Evolutionary conservation across 805 yeast species (phyloP), one percentile per base, ranked within the genome.

Genomic region (Wickerhamiella sergipiensis): DNA sequence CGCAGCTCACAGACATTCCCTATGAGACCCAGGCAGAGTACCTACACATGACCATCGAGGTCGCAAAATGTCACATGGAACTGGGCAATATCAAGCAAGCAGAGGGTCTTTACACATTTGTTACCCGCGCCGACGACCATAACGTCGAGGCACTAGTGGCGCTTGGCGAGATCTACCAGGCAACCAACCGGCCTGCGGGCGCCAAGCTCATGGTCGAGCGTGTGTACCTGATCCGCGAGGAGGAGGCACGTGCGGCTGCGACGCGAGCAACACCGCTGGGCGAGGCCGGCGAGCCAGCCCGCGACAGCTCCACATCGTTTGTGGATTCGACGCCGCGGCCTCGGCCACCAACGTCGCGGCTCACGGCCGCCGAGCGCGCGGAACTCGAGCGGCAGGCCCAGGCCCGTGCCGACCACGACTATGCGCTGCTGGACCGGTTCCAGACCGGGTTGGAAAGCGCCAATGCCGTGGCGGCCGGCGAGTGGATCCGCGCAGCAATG

Each of bases 401-500:
- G 75, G 53, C 78, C 68, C 59, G 71, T 1, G 59, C 63, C 7
- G 60, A 55, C 13, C 46, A 43, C 6, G 58, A 57, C 24, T 57
- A 57, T 24, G 50, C 74, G 13, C 70, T 82, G 54, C 69, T 83
- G 63, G 68, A 72, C 18, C 70, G 81, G 50, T 72, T 82, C 48
- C 68, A 72, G 33, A 67, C 67, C 0, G 78, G 78, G 2, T 55
- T 79, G 40, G 74, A 70, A 43, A 58, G 63, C 3, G 78, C 74
- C 2, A 82, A 81, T 55, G 67, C 64, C 15, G 79, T 78, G n/a
- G 84, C 92, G 0, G 74, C 79, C 1, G 71, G 75, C 7, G 77
- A 85, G 1, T 92, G 97, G 97, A 74, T 85, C 56, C 85, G 86
- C 53, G 70, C 80, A 5, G 95, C 90, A 0, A 77, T 85, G 2